Evolutionary conservation across 129 eudicot species (phyloP), one percentile per base, ranked within the genome.

Genomic region (Centaurea solstitialis): DNA sequence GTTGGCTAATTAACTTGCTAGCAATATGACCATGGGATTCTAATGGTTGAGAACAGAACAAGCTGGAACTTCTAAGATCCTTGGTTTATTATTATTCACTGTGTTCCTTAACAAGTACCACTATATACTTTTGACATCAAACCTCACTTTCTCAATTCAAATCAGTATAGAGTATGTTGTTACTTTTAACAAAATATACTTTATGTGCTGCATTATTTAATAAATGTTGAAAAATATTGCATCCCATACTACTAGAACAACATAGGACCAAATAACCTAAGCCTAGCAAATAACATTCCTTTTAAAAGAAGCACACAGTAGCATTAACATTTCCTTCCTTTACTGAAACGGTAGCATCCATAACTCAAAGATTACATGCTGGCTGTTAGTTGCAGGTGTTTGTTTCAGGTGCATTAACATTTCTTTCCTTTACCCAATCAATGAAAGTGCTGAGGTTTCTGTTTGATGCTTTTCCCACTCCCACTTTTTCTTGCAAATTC

Each of bases 381-480:
- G 4, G 1, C 6, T 5, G 64, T 53, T 53, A 53, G 7, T 53
- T 53, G 20, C 64, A 5, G 9, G 68, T 20, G 12, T 64, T 18
- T 9, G 9, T 21, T 64, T 64, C 62, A 72, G 21, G 8, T 22
- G 6, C 18, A 6, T 72, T 41, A 41, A 7, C 75, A 24, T 67
- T 30, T 73, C 77, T 40, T 9, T 73, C 78, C 67, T 82, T 86
- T 24, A 89, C 70, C 92, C 91, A 89, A 12, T 86, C 81, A 22
- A 86, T 65, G 57, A 88, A 82, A 4, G 39, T 79, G 47, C 23
- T 39, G 72, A 91, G 73, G 70, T 84, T 87, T 76, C 75, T 86
- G 79, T 72, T 41, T 2, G 94, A 89, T 10, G 68, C 13, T 37
- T 87, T 85, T 40, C 85, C 88, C 47, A 24, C 61, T 37, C 26